A percentile compares a stretch with the other conserved stretches of the same genome.
These are phyloP conservation scores for Cyclanthera cordifolia DNA, from an alignment of 306 rosid species.

Conservation along the genomic window DNA sequence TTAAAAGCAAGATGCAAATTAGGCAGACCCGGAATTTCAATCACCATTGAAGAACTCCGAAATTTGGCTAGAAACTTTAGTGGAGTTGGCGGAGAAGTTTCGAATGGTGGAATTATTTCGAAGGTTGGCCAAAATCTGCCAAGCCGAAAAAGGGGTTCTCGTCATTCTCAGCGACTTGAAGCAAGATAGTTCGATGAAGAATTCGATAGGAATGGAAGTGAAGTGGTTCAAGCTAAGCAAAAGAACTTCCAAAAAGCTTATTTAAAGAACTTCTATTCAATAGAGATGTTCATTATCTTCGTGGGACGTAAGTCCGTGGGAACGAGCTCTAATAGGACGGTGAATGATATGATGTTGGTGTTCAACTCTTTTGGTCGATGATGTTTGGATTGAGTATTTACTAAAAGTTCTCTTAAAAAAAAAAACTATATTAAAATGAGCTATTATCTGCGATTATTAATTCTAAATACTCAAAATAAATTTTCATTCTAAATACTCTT, in stretches of 20 bases:
- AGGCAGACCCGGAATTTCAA: conserved; percentile 34
- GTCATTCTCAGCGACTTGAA: conserved; percentile 48
- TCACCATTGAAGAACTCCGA: conserved; percentile 42
- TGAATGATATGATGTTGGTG: too few species aligned
- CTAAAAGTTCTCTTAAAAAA: too few species aligned
- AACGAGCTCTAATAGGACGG: too few species aligned
- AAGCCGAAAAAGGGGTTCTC: conserved; percentile 48
- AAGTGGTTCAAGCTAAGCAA: conserved; percentile 42
- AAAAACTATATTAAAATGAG: too few species aligned
- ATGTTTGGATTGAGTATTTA: too few species aligned
- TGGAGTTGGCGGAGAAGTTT: conserved; percentile 70
- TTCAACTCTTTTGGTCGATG: too few species aligned
- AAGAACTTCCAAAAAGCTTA: conserved; percentile 34
- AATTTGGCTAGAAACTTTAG: conserved; percentile 45
- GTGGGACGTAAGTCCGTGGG: too few species aligned
- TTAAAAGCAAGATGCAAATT: conserved; percentile 66
- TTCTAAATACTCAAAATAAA: too few species aligned
- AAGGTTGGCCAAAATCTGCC: conserved; percentile 52
- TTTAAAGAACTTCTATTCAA: too few species aligned
- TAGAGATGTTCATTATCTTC: too few species aligned
- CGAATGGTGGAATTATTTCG: conserved; percentile 40
- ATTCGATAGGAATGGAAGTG: conserved; percentile 39
- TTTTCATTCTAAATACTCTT: too few species aligned
- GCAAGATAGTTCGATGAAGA: conserved; percentile 47
- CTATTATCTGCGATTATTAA: too few species aligned